Base-by-base conservation (phyloP, 2,329 filamentous ascomycete genomes). In the Apiospora aurea region DNA sequence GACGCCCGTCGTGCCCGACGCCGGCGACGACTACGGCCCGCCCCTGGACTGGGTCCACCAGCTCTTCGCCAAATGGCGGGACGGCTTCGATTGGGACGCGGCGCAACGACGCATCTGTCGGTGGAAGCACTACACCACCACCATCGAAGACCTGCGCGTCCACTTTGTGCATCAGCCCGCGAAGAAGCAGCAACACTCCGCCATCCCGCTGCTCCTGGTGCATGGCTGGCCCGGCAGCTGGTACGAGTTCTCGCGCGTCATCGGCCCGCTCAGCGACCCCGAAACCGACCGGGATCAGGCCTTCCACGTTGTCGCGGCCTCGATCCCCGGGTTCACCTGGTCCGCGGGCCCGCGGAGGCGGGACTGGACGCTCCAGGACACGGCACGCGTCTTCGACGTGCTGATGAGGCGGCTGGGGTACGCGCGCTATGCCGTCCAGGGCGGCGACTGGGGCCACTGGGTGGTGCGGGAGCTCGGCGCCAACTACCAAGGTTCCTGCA, bases 141-240 rank as follows among this genome's bases (percentile, higher is more conserved):
- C 69, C 1, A 74, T 77, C n/a, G 51, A 34, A 10, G 51, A 4
- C 16, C 16, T 61, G 29, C 7, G 6, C 0, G 74, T 79, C 44
- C 78, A 80, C 41, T 80, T 79, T 44, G 71, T 77, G 8, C 75
- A 79, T 41, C 68, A 75, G 38, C 70, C 69, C 1, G 78, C 77
- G 1, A 67, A 67, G 0, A 57, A 67, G 1, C 49, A 71, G 0
- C 66, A 0, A 0, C 8, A 21, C 29, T 3, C 18, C 29, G 82
- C 82, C 0, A 82, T 85, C 46, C 82, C 84, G 0, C 74, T 86
- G 1, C 74, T 86, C 0, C 74, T 85, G 44, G 75, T 83, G 1
- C 83, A 86, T 74, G 84, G 84, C 44, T 86, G 83, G 84, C 84
- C 83, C 2, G 83, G 83, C 5, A 82, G 80, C 0, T 85, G 85